Evolutionary conservation across 805 yeast genomes (phyloP).

Genomic region (Candida ponderosae): DNA sequence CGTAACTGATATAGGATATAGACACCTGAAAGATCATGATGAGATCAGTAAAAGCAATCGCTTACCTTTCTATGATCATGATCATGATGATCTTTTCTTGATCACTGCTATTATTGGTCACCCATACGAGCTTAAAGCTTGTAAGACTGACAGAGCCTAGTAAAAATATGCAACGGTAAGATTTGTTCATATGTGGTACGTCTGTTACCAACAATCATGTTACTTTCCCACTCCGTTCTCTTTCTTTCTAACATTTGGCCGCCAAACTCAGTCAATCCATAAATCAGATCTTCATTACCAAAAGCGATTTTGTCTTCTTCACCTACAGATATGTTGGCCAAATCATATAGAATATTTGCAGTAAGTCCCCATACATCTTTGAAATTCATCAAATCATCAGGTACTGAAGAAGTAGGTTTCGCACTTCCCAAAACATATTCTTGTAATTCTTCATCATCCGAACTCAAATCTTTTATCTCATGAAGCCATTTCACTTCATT

Average conservation of each 20-base stretch:
- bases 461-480: conserved; percentile 50
- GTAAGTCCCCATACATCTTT: conserved; percentile 82
- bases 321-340: conserved; percentile 46
- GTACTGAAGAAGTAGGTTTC: not conserved
- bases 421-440: not conserved
- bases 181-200: conserved; percentile 23
- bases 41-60: no score
- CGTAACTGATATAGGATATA: no score
- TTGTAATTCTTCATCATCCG: conserved; percentile 36
- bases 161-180: conserved; percentile 21
- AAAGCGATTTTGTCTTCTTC: conserved; percentile 22
- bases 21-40: no score
- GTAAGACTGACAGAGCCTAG: conserved; percentile 10
- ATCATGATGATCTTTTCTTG: no score
- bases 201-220: conserved; percentile 35
- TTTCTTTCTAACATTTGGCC: conserved; percentile 41
- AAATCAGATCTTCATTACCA: conserved; percentile 63
- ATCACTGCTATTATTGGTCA: no score
- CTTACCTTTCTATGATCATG: no score
- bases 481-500: conserved; percentile 60
- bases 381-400: no score
- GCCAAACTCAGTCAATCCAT: conserved; percentile 45
- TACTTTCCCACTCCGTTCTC: conserved; percentile 47
- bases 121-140: conserved; percentile 4
- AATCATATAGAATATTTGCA: conserved; percentile 68